These are phyloP conservation scores for Globisporangium camurandrum DNA, from an alignment of 352 stramenopile genomes.

Conservation along the genomic window DNA sequence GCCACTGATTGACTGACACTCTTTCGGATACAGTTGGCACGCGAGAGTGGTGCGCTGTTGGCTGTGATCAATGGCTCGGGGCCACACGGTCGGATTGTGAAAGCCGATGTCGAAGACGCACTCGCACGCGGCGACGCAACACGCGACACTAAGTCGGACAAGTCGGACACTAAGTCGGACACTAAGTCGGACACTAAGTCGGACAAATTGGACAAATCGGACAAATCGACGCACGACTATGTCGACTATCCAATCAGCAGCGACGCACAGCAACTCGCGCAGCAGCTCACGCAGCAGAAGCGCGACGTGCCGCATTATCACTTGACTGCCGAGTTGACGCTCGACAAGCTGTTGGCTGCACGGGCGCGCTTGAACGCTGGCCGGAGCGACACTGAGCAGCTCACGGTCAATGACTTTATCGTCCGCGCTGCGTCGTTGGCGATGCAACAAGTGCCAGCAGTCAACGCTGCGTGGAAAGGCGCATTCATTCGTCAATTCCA, in stretches of 20 bases:
- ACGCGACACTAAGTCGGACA: no score
- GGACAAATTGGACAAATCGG: slow-evolving; percentile 19
- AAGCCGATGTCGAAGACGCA: slow-evolving; percentile 91
- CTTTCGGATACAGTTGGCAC: slow-evolving; percentile 39
- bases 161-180: background rate
- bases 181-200: slow-evolving; percentile 4
- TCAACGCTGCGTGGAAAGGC: slow-evolving; percentile 81
- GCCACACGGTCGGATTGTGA: slow-evolving; percentile 89
- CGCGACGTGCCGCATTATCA: slow-evolving; percentile 96
- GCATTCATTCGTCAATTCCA: slow-evolving; percentile 94
- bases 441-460: slow-evolving; percentile 94
- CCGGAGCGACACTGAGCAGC: slow-evolving; percentile 85
- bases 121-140: slow-evolving; percentile 51
- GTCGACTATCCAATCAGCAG: slow-evolving; percentile 90
- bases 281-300: slow-evolving; percentile 91
- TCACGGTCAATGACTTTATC: slow-evolving; percentile 98
- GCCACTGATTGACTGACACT: slow-evolving; percentile 26
- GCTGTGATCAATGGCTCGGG: slow-evolving; percentile 71
- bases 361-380: slow-evolving; percentile 91
- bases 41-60: slow-evolving; percentile 70
- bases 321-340: slow-evolving; percentile 90
- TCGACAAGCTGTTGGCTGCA: slow-evolving; percentile 88
- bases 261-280: slow-evolving; percentile 69
- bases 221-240: slow-evolving; percentile 68
- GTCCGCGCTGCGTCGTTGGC: slow-evolving; percentile 94